Percentiles rank a stretch among this genome's conserved stretches.
Conservation (phyloP, 2,329 filamentous ascomycete species). For the Epichloe gansuensis region DNA sequence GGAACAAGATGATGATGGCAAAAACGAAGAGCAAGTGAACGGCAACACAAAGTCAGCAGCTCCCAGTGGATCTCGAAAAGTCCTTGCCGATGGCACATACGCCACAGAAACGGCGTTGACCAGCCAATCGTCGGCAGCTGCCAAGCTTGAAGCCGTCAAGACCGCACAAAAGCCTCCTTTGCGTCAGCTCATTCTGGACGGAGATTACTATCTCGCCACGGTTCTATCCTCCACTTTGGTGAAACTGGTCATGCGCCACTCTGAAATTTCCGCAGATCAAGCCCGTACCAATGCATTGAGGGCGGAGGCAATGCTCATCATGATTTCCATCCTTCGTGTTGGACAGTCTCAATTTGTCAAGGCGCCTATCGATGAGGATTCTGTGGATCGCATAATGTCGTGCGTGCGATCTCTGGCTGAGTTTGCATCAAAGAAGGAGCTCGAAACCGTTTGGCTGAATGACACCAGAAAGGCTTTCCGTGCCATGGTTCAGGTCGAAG, state of each 20-base stretch:
- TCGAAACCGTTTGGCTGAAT: constrained; percentile 85
- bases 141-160: constrained; percentile 91
- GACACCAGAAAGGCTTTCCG: constrained; percentile 94
- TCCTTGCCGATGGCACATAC: constrained; percentile 93
- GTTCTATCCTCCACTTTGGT: constrained; percentile 93
- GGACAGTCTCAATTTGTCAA: constrained; percentile 99
- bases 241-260: constrained; percentile 95
- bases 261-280: constrained; percentile 76
- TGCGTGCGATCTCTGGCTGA: constrained; percentile 88
- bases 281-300: constrained; percentile 87
- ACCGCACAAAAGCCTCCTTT: constrained; percentile 92
- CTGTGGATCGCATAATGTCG: constrained; percentile 96
- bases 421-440: constrained; percentile 77
- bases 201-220: constrained; percentile 90
- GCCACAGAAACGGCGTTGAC: constrained; percentile 94
- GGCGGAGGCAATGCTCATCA: constrained; percentile 97
- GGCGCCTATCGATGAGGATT: constrained; percentile 93
- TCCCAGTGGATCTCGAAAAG: constrained; percentile 76
- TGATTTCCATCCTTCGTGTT: constrained; percentile 97
- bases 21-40: constrained; percentile 57
- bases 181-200: constrained; percentile 87
- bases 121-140: constrained; percentile 78
- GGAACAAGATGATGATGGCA: constrained; percentile 61
- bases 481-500: constrained; percentile 92
- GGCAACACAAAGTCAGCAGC: constrained; percentile 65